A percentile compares a stretch with the other conserved stretches of the same genome.
These are phyloP conservation scores for Chiua virens DNA, from an alignment of 768 basidiomycete genomes.

Conservation along the genomic window DNA sequence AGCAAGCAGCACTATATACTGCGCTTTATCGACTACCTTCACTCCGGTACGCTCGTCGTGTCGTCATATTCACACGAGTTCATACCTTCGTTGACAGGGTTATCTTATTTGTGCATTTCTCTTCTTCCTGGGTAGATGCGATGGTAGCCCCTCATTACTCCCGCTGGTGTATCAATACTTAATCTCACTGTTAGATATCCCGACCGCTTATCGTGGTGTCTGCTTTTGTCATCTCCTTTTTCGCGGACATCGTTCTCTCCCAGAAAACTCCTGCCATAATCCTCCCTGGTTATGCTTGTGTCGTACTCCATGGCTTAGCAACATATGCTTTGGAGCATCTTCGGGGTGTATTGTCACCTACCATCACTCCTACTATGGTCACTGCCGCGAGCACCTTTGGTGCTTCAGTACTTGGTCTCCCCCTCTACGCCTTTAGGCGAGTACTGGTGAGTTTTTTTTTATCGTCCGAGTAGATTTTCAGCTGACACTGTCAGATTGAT, in stretches of 20 bases:
- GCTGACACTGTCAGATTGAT: conserved; percentile 41
- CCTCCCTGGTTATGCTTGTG: conserved; percentile 66
- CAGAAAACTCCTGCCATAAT: conserved; percentile 38
- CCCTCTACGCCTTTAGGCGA: conserved; percentile 61
- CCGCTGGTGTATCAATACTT: conserved; percentile 19
- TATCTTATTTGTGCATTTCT: conserved; percentile 68
- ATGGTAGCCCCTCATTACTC: conserved; percentile 51
- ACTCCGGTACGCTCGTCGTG: conserved; percentile 49
- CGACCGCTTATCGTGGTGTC: conserved; percentile 46
- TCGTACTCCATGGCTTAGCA: conserved; percentile 56
- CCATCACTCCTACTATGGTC: conserved; percentile 55
- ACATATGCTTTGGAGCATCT: conserved; percentile 67
- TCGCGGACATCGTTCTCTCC: conserved; percentile 52
- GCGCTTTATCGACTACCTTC: conserved; percentile 69
- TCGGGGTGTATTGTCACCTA: conserved; percentile 53
- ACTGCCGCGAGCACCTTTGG: conserved; percentile 59
- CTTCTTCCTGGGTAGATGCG: conserved; percentile 62
- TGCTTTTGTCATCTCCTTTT: conserved; percentile 55
- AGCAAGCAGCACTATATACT: conserved; percentile 64
- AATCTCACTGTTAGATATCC: conserved; percentile 40
- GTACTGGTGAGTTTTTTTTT: conserved; percentile 47
- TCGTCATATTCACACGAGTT: not conserved
- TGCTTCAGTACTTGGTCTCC: conserved; percentile 60
- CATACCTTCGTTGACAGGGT: conserved; percentile 45
- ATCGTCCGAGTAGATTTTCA: not conserved